Conservation (phyloP, 2,329 filamentous ascomycete genomes). For the Aspergillus sp. region DNA sequence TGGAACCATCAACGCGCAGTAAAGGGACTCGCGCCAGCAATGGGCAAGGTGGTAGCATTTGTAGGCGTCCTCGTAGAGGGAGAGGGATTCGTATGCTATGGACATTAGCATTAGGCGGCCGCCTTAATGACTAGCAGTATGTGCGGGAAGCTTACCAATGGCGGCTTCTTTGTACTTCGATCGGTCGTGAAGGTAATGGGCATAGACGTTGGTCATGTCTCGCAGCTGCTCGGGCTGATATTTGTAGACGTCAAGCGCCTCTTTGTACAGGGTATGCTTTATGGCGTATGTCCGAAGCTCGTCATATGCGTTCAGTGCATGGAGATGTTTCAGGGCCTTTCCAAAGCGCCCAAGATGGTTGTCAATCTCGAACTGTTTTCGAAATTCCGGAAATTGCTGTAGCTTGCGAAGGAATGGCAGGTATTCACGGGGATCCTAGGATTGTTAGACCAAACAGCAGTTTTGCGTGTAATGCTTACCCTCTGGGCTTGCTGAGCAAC, state of each 20-base stretch:
- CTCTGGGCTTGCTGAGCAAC: conserved; percentile 94
- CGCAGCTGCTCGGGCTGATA: conserved; percentile 62
- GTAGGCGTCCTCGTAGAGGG: conserved; percentile 63
- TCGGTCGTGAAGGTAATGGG: conserved; percentile 61
- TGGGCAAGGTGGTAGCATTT: conserved; percentile 76
- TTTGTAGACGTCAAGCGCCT: conserved; percentile 71
- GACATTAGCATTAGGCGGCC: conserved; percentile 5
- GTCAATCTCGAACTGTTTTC: conserved; percentile 76
- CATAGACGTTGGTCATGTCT: conserved; percentile 68
- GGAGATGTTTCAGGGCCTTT: conserved; percentile 71
- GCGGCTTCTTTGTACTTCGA: conserved; percentile 81
- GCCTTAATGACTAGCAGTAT: background rate
- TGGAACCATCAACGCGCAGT: conserved; percentile 61
- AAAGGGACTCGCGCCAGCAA: conserved; percentile 85
- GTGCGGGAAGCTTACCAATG: conserved; percentile 38
- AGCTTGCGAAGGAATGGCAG: conserved; percentile 86
- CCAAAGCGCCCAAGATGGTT: conserved; percentile 67
- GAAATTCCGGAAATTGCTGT: conserved; percentile 60
- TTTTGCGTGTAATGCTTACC: conserved; percentile 20
- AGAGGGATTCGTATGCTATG: conserved; percentile 71
- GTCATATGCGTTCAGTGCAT: conserved; percentile 62
- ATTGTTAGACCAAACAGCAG: conserved; percentile 7
- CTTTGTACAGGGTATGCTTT: conserved; percentile 69
- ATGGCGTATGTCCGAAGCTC: conserved; percentile 69
- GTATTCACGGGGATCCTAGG: conserved; percentile 77